Evolutionary conservation across 306 rosid genomes (phyloP).

Genomic region (Psophocarpus tetragonolobus): DNA sequence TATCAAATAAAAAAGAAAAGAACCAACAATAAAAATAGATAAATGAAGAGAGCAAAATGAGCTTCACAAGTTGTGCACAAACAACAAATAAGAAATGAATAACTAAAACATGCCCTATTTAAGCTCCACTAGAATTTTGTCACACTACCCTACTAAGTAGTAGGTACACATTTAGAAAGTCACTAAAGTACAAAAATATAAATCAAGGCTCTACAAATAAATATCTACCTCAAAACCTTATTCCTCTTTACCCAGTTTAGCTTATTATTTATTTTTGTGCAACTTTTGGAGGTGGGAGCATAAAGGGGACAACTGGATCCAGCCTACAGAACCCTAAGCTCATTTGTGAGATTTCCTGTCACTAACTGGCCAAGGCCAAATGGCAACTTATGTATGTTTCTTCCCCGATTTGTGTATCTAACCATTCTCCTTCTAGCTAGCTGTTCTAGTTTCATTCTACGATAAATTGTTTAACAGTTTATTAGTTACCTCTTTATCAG

Average conservation of each 20-base stretch:
- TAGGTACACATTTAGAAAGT: not conserved
- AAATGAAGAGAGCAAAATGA: slow-evolving; percentile 13
- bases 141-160: not conserved
- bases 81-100: not conserved
- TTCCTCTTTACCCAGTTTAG: not conserved
- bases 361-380: not conserved
- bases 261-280: not conserved
- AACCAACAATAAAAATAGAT: slow-evolving; percentile 26
- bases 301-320: not conserved
- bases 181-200: not conserved
- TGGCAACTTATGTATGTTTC: not conserved
- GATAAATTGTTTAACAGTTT: not conserved
- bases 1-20: slow-evolving; percentile 38
- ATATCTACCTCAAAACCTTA: not conserved
- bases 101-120: not conserved
- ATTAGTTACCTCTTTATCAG: not conserved
- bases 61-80: not conserved
- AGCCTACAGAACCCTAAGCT: not conserved
- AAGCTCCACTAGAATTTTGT: not conserved
- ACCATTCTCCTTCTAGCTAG: not conserved
- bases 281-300: not conserved
- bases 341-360: not conserved
- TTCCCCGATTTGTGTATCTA: not conserved
- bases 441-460: not conserved
- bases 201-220: not conserved